These are phyloP conservation scores for Cicer pinnatifidum DNA, from an alignment of 306 rosid genomes.

Conservation along the genomic window DNA sequence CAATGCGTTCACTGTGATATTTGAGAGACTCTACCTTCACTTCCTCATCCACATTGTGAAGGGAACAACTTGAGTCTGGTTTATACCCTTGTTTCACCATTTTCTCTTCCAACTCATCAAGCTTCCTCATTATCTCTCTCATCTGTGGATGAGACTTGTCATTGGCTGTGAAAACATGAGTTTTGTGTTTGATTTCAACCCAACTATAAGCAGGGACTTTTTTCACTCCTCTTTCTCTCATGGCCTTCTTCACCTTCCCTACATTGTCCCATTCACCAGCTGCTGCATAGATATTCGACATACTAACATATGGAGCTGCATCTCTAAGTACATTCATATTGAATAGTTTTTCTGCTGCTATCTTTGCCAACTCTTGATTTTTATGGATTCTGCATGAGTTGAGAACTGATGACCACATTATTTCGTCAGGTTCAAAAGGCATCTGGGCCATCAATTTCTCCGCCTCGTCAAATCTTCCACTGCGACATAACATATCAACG, in stretches of 20 bases:
- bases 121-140: slow-evolving; percentile 62
- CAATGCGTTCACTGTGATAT: slow-evolving; percentile 88
- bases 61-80: slow-evolving; percentile 79
- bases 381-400: slow-evolving; percentile 87
- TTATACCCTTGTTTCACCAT: slow-evolving; percentile 80
- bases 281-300: slow-evolving; percentile 89
- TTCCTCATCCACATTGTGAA: slow-evolving; percentile 73
- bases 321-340: slow-evolving; percentile 69
- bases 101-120: slow-evolving; percentile 58
- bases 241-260: slow-evolving; percentile 76
- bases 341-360: slow-evolving; percentile 75
- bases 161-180: slow-evolving; percentile 72
- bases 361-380: slow-evolving; percentile 75
- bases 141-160: slow-evolving; percentile 67
- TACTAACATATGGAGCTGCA: slow-evolving; percentile 76
- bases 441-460: slow-evolving; percentile 71
- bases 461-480: slow-evolving; percentile 72
- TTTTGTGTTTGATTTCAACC: slow-evolving; percentile 76
- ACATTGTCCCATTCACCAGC: slow-evolving; percentile 88
- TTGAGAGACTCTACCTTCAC: slow-evolving; percentile 71
- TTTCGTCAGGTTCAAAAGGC: slow-evolving; percentile 85
- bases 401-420: slow-evolving; percentile 84
- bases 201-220: slow-evolving; percentile 83
- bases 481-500: slow-evolving; percentile 77
- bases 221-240: slow-evolving; percentile 81